Conservation (phyloP, 176 grass and related monocot species). For the Zoysia japonica region DNA sequence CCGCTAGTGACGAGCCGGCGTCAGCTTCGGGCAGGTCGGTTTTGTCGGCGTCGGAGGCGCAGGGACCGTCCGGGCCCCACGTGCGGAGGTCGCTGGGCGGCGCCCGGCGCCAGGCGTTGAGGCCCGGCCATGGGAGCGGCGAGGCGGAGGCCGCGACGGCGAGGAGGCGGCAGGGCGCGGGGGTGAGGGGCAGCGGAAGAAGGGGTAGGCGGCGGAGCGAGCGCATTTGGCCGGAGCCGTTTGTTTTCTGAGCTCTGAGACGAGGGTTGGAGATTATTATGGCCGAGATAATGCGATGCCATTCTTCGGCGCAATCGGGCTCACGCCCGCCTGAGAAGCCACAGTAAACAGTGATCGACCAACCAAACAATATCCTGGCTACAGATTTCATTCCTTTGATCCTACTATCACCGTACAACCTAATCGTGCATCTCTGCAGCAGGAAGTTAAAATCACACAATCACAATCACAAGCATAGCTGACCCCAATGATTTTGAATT, state of each 20-base stretch:
- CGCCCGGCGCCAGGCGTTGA: conserved; percentile 61
- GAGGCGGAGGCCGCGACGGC: conserved; percentile 24
- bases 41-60: conserved; percentile 24
- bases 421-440: neutral
- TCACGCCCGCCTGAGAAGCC: neutral
- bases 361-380: neutral
- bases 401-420: neutral
- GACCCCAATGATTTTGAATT: neutral
- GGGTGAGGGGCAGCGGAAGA: conserved; percentile 16
- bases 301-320: neutral
- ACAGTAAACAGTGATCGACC: neutral
- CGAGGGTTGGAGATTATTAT: neutral
- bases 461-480: neutral
- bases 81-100: conserved; percentile 59
- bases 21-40: neutral
- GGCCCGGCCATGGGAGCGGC: conserved; percentile 64
- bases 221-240: conserved; percentile 37
- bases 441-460: neutral
- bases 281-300: neutral
- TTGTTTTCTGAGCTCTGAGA: neutral
- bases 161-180: conserved; percentile 23
- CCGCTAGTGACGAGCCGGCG: conserved; percentile 53
- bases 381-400: neutral
- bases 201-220: conserved; percentile 16
- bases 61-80: conserved; percentile 69